These are phyloP conservation scores for Ganoderma lingzhi DNA, from an alignment of 1,284 basidiomycete species.

Conservation along the genomic window DNA sequence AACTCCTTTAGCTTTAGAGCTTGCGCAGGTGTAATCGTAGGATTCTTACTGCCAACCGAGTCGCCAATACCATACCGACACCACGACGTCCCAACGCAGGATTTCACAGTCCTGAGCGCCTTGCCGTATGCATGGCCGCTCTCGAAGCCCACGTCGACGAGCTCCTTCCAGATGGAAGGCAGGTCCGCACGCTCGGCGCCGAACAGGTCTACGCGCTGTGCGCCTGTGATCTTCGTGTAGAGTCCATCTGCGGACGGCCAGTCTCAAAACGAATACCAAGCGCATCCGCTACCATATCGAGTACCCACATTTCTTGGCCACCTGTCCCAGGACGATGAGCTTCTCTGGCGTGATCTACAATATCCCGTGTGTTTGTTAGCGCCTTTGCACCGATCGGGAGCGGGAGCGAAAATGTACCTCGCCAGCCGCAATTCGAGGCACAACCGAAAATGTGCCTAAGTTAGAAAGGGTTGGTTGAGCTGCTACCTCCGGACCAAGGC, in stretches of 20 bases:
- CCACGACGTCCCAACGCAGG: constrained; percentile 68
- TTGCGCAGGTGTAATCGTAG: no score
- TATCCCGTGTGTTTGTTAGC: background rate
- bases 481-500: constrained; percentile 1
- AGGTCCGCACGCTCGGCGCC: constrained; percentile 80
- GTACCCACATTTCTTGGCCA: constrained; percentile 70
- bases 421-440: constrained; percentile 75
- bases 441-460: constrained; percentile 71
- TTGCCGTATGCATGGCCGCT: constrained; percentile 82
- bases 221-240: constrained; percentile 76
- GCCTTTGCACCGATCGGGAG: background rate
- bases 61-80: constrained; percentile 83
- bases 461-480: background rate
- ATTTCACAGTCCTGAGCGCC: constrained; percentile 63
- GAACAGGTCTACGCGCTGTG: constrained; percentile 78
- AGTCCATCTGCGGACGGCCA: constrained; percentile 47
- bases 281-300: background rate
- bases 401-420: constrained; percentile 46
- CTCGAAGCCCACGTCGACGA: constrained; percentile 75
- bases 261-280: background rate
- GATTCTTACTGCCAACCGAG: constrained; percentile 63
- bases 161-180: constrained; percentile 80
- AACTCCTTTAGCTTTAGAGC: background rate
- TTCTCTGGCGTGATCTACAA: constrained; percentile 68
- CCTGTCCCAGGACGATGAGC: constrained; percentile 72